phyloP scores from a whole-genome alignment of 768 basidiomycete genomes.

The Rhizopogon vesiculosus region DNA sequence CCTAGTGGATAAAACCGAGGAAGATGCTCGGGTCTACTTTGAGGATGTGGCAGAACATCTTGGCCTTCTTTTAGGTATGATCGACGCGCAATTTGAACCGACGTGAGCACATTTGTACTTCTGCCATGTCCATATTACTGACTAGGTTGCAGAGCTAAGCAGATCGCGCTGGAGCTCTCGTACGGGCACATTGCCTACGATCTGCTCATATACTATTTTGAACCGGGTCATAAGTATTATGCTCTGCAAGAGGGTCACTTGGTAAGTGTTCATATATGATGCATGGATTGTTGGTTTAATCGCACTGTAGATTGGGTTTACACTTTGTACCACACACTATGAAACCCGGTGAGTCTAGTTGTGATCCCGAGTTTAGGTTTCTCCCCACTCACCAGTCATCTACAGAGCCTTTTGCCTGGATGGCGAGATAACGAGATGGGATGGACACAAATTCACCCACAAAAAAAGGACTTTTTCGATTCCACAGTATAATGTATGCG shows the following conservation, averaged over 20 bases:
- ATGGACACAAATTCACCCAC: slow-evolving; percentile 6
- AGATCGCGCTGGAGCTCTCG: slow-evolving; percentile 7
- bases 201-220: slow-evolving; percentile 10
- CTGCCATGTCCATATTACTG: background rate
- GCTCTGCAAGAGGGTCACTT: background rate
- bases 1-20: background rate
- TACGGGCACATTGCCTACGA: slow-evolving; percentile 15
- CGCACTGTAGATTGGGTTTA: background rate
- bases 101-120: slow-evolving; percentile 5
- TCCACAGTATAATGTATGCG: slow-evolving; percentile 3
- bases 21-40: slow-evolving; percentile 1
- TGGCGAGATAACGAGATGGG: slow-evolving; percentile 6
- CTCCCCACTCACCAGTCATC: background rate
- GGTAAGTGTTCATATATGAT: background rate
- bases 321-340: background rate
- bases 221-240: slow-evolving; percentile 1
- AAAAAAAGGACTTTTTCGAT: background rate
- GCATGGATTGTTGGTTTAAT: background rate
- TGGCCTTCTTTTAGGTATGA: slow-evolving; percentile 4
- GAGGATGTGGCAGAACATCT: slow-evolving; percentile 8
- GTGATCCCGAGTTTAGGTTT: background rate
- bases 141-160: slow-evolving; percentile 5
- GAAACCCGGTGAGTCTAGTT: too few relatives aligned
- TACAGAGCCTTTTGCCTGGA: background rate
- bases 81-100: slow-evolving; percentile 11